Conservation (phyloP, 163 green algal species). For the Chlorella variabilis region DNA sequence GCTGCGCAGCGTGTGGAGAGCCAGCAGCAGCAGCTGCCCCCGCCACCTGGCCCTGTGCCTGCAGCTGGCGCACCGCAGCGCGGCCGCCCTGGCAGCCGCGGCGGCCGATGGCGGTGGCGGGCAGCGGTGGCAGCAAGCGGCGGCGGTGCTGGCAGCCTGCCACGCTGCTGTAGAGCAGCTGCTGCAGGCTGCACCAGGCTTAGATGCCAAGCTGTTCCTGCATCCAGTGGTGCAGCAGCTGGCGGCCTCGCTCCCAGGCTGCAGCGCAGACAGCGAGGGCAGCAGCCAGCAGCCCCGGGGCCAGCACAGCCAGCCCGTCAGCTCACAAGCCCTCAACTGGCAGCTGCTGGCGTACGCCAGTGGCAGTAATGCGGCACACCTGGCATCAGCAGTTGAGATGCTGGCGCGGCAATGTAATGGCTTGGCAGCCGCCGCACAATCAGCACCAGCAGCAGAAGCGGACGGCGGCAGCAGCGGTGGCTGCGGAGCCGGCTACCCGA, state of each 20-base stretch:
- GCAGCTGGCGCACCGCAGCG: background rate
- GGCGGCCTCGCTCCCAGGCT: background rate
- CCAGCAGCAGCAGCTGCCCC: background rate
- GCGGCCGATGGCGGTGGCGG: background rate
- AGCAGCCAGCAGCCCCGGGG: too few relatives aligned
- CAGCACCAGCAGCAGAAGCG: background rate
- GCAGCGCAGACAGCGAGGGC: background rate
- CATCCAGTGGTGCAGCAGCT: conserved; percentile 24
- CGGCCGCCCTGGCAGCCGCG: background rate
- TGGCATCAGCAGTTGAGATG: background rate
- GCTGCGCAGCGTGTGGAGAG: conserved; percentile 6
- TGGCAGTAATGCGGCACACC: background rate
- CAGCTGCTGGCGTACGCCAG: background rate
- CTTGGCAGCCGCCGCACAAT: too few relatives aligned
- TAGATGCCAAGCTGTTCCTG: conserved; percentile 24
- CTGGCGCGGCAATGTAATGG: background rate
- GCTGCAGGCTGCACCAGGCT: too few relatives aligned
- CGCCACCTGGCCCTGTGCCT: conserved; percentile 7
- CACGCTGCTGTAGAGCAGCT: background rate
- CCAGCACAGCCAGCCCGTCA: background rate
- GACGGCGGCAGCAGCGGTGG: background rate
- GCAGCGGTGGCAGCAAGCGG: background rate
- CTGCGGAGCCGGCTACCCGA: background rate
- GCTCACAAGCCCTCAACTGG: background rate
- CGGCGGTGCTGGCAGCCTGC: background rate